phyloP scores from a whole-genome alignment of 2,329 filamentous ascomycete genomes.

The Aspergillus niger region DNA sequence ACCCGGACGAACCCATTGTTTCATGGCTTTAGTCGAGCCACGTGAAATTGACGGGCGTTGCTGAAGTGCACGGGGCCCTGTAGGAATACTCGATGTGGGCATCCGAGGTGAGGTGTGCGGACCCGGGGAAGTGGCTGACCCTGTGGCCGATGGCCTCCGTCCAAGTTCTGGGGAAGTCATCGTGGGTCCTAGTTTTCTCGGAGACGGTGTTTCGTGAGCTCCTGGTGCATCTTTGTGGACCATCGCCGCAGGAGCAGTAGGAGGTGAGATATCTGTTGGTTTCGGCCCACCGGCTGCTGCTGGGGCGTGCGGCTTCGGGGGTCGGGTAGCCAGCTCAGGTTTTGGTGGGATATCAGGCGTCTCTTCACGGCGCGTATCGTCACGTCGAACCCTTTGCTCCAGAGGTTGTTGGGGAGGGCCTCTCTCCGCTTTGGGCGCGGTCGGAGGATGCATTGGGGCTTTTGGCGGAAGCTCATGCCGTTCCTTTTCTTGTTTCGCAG shows the following conservation, averaged over 20 bases:
- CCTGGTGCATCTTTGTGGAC: conserved; percentile 26
- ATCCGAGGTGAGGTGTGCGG: conserved; percentile 41
- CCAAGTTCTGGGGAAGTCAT: conserved; percentile 30
- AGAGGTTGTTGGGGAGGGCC: conserved; percentile 25
- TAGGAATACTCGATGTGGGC: conserved; percentile 41
- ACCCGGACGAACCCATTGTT: conserved; percentile 43
- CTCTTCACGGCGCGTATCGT: conserved; percentile 26
- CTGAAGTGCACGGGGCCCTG: conserved; percentile 45
- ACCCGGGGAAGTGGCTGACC: conserved; percentile 33
- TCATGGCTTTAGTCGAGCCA: conserved; percentile 37
- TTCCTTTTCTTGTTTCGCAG: conserved; percentile 27
- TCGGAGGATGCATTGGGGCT: conserved; percentile 41
- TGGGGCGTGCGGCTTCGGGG: conserved; percentile 22
- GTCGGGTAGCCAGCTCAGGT: conserved; percentile 30
- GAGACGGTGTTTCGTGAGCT: conserved; percentile 23
- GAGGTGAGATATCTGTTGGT: conserved; percentile 36
- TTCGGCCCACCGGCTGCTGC: conserved; percentile 22
- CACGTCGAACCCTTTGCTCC: conserved; percentile 30
- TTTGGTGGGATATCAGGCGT: conserved; percentile 24
- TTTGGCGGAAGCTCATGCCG: conserved; percentile 23
- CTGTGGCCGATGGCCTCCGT: conserved; percentile 27
- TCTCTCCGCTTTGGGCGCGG: conserved; percentile 48
- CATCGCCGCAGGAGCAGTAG: conserved; percentile 42
- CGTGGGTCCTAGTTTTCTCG: conserved; percentile 22
- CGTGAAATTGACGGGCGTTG: conserved; percentile 36